Base-by-base conservation (phyloP, 495 filamentous ascomycete genomes). In the Neurospora sp. region DNA sequence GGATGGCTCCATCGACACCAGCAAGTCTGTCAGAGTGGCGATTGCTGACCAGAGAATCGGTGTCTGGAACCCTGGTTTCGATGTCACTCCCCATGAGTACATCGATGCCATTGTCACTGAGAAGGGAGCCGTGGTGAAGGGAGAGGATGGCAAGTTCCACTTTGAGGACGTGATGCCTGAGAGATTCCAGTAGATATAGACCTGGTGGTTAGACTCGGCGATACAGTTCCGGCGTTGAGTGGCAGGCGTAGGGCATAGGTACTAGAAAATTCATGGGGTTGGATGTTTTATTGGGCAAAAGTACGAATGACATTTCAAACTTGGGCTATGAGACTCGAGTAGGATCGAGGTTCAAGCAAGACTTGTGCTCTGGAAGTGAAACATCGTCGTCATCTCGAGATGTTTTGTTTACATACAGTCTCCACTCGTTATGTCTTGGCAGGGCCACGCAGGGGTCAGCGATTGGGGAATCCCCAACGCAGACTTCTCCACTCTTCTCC, bases 31-130 rank as follows among this genome's bases (percentile, higher is more conserved):
- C 54, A 89, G 90, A 37, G 88, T 99, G 20, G 88, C 89, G 59
- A 94, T 93, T 71, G 96, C 95, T 10, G 92, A 97, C 39, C 86
- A 90, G 75, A 88, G 89, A 3, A 96, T 97, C 62, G 84, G 84
- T 62, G 93, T 97, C 27, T 99, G 95, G 93, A 99, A 99, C 78
- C 96, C 96, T 38, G 91, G 94, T 23, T 99, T 99, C 78, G 96
- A 99, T 80, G 91, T 99, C 38, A 98, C 96, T 3, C 95, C 96
- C 0, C 85, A 90, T 39, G 86, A 86, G 62, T 84, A 98, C 38
- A 97, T 99, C 74, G 96, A 98, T 83, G 94, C 91, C 8, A 92
- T 99, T 76, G 92, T 98, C 71, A 98, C 96, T 0, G 96, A 99
- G 83, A 88, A 92, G 72, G 95, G 96, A 5, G 92, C 96, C 18